Conservation (phyloP, 2,329 filamentous ascomycete genomes). For the Aaosphaeria arxii region DNA sequence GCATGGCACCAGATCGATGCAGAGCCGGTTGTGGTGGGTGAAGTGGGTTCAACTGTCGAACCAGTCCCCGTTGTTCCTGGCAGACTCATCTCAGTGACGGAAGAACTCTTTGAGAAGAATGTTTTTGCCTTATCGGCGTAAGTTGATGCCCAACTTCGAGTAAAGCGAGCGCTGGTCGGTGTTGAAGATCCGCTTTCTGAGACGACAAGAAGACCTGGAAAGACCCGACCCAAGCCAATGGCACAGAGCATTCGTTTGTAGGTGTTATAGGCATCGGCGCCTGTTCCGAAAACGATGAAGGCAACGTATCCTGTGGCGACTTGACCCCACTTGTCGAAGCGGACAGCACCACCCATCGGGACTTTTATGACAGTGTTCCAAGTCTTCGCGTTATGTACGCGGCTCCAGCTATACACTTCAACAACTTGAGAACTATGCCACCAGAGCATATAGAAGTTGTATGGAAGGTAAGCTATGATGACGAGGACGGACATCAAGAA, state of each 20-base stretch:
- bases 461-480: constrained; percentile 52
- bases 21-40: neutral
- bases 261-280: constrained; percentile 51
- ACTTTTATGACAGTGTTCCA: constrained; percentile 52
- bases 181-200: constrained; percentile 13
- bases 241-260: constrained; percentile 24
- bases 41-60: neutral
- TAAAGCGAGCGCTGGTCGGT: constrained; percentile 12
- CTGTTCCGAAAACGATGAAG: constrained; percentile 65
- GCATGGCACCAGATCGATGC: neutral
- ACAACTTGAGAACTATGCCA: constrained; percentile 19
- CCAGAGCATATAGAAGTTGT: constrained; percentile 50
- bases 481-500: constrained; percentile 55
- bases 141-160: constrained; percentile 13
- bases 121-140: constrained; percentile 22
- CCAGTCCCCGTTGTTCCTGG: too few relatives aligned
- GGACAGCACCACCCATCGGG: constrained; percentile 43
- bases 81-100: constrained; percentile 9
- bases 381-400: constrained; percentile 46
- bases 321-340: constrained; percentile 58
- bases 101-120: constrained; percentile 17
- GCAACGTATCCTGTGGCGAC: constrained; percentile 53
- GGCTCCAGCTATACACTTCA: constrained; percentile 51
- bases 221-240: constrained; percentile 26
- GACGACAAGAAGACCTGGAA: constrained; percentile 23